Evolutionary conservation across 1,284 basidiomycete species (phyloP).

Genomic region (Exsudoporus floridanus): DNA sequence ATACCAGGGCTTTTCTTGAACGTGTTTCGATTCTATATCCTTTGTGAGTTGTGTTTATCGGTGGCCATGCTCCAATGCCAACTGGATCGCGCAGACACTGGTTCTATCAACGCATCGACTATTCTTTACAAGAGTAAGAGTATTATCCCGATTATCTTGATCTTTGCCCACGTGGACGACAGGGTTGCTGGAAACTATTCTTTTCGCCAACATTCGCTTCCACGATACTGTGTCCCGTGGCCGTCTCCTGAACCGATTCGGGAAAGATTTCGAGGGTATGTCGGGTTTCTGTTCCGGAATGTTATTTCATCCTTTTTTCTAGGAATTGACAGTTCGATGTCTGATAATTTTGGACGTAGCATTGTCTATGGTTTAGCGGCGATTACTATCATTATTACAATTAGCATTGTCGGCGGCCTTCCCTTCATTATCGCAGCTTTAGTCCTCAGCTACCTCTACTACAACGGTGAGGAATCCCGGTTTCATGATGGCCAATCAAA

Average conservation of each 20-base stretch:
- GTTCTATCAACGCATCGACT: conserved; percentile 68
- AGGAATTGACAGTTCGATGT: conserved; percentile 83
- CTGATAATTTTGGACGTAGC: conserved; percentile 84
- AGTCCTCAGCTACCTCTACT: conserved; percentile 66
- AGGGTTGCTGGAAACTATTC: conserved; percentile 78
- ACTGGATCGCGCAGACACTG: conserved; percentile 46
- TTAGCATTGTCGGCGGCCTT: conserved; percentile 78
- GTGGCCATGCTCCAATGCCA: conserved; percentile 2
- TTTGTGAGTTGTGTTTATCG: conserved; percentile 46
- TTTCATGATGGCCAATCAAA: background rate
- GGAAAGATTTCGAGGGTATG: conserved; percentile 90
- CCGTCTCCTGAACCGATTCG: conserved; percentile 84
- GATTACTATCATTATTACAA: conserved; percentile 70
- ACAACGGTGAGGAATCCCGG: conserved; percentile 53
- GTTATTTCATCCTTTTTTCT: background rate
- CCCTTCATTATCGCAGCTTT: conserved; percentile 66
- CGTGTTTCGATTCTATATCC: conserved; percentile 66
- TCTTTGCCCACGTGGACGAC: conserved; percentile 20
- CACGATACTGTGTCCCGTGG: conserved; percentile 91
- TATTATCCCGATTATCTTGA: background rate
- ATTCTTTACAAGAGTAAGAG: conserved; percentile 67
- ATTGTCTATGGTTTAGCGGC: conserved; percentile 59
- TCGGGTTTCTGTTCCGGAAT: background rate
- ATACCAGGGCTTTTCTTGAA: conserved; percentile 57
- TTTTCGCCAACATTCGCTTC: conserved; percentile 91